phyloP scores from a whole-genome alignment of 129 eudicot genomes.

The Solidago caesia region DNA sequence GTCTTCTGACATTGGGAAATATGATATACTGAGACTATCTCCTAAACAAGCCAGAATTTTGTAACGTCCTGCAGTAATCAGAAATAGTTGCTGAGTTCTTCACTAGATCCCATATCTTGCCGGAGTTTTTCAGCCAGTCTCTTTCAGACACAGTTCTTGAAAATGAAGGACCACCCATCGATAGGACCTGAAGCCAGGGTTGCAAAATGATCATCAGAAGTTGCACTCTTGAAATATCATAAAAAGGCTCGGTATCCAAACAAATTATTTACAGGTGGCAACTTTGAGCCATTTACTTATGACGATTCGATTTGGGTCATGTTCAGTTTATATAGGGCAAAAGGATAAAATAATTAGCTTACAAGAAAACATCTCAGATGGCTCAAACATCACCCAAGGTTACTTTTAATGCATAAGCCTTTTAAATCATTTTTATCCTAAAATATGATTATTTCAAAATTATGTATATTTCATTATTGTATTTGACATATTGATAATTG shows the following conservation, averaged over 20 bases:
- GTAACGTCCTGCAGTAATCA: slow-evolving; percentile 70
- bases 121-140: slow-evolving; percentile 93
- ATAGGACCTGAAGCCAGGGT: slow-evolving; percentile 47
- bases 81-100: slow-evolving; percentile 69
- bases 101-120: slow-evolving; percentile 90
- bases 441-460: too few species aligned
- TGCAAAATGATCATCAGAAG: background rate
- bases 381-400: too few species aligned
- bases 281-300: background rate
- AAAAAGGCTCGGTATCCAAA: too few species aligned
- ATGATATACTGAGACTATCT: slow-evolving; percentile 39
- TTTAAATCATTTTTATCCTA: background rate
- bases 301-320: background rate
- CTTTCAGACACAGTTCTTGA: slow-evolving; percentile 91
- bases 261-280: background rate
- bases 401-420: background rate
- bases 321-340: background rate
- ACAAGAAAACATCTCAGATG: background rate
- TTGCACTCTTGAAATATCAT: background rate
- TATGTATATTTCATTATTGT: too few species aligned
- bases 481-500: too few species aligned
- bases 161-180: slow-evolving; percentile 74
- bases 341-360: background rate
- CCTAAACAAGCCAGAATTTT: slow-evolving; percentile 78
- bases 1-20: too few species aligned